Evolutionary conservation across 306 rosid genomes (phyloP), one percentile per base, ranked within the genome.

Genomic region (Pyrus communis): DNA sequence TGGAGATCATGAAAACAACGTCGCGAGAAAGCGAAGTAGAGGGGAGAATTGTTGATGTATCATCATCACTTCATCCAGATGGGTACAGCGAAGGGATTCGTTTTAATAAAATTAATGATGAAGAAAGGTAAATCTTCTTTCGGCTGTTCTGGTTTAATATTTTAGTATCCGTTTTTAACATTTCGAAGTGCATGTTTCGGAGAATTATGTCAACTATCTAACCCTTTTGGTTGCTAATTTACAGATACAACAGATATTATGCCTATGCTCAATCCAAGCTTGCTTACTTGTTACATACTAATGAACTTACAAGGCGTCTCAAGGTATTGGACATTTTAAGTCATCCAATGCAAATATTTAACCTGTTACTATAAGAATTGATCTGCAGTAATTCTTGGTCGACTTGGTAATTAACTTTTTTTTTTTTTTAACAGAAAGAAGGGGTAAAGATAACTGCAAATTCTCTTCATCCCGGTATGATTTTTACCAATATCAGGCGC

Each of bases 191-290:
- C 54, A 4, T 5, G 8, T 49, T 49, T 49, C 21, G 2, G 6
- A 49, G 54, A 49, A 49, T 17, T 15, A 14, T 14, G 1, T 49
- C 19, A 49, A 14, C 2, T 14, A 49, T 49, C 54, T 15, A 49
- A 49, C 54, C 19, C 21, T 4, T 13, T 49, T 49, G 54, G 54
- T 49, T 66, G 77, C 35, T 59, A 43, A 73, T 70, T 45, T 49
- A 77, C 89, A 93, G 96, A 65, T 93, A 89, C 75, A 83, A 42
- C 82, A 77, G 80, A 59, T 81, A 90, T 66, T 75, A 82, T 64
- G 97, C 97, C 19, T 93, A 91, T 77, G 96, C 95, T 63, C 98
- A 91, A 67, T 89, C 97, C 46, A 93, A 93, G 87, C 95, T 91
- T 60, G 95, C 97, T 59, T 89, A 93, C 71, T 65, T 93, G 63